A percentile compares a stretch with the other conserved stretches of the same genome.
Conservation (phyloP, 2,329 filamentous ascomycete genomes). For the Zarea fungicola region DNA sequence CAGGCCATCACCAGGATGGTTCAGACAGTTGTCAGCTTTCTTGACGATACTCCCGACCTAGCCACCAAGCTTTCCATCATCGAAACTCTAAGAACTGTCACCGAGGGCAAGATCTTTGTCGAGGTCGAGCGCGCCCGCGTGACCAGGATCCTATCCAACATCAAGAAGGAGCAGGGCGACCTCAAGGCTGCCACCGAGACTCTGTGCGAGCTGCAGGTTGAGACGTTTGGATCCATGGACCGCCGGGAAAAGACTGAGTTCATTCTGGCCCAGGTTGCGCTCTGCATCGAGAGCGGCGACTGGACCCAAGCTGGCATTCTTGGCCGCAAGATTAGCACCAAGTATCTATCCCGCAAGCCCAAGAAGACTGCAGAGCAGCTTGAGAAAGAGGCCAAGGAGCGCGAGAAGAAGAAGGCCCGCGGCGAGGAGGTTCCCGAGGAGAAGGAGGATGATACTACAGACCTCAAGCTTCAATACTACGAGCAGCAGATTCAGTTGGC, state of each 20-base stretch:
- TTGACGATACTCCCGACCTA: constrained; percentile 76
- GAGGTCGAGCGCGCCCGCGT: constrained; percentile 96
- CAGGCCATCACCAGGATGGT: constrained; percentile 99
- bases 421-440: constrained; percentile 75
- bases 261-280: constrained; percentile 86
- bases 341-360: constrained; percentile 82
- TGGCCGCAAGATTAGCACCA: constrained; percentile 93
- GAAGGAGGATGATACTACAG: constrained; percentile 84
- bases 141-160: constrained; percentile 90
- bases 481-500: constrained; percentile 94
- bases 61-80: constrained; percentile 92
- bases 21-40: constrained; percentile 87
- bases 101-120: constrained; percentile 99
- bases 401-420: constrained; percentile 77
- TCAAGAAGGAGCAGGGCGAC: constrained; percentile 95
- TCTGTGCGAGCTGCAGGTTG: constrained; percentile 94
- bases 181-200: constrained; percentile 86
- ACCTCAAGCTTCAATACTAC: constrained; percentile 92
- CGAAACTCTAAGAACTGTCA: constrained; percentile 91
- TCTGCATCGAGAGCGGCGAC: constrained; percentile 93
- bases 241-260: constrained; percentile 98
- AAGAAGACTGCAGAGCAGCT: constrained; percentile 87
- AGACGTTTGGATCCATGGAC: constrained; percentile 98
- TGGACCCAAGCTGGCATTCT: constrained; percentile 95
- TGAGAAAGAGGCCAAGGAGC: constrained; percentile 84